Evolutionary conservation across 2,329 filamentous ascomycete genomes (phyloP).

Genomic region (Didymella sp.): DNA sequence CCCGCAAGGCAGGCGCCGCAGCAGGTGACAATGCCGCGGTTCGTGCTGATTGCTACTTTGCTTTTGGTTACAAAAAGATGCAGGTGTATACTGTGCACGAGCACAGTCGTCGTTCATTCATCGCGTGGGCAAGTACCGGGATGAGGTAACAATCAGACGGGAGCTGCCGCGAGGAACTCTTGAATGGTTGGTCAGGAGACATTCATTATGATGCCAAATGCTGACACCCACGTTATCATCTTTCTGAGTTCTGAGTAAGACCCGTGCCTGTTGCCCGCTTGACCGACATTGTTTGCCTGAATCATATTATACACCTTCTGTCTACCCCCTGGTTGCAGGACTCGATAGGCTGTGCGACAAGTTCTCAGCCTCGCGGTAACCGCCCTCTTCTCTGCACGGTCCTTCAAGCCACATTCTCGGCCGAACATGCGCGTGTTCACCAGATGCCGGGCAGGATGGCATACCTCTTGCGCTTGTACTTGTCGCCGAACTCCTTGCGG

Average conservation of each 20-base stretch:
- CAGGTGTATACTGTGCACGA: neutral
- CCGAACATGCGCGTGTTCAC: slow-evolving; percentile 47
- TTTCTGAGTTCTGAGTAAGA: slow-evolving; percentile 1
- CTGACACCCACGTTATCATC: slow-evolving; percentile 7
- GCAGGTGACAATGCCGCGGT: slow-evolving; percentile 6
- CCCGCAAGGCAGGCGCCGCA: slow-evolving; percentile 9
- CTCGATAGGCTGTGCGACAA: slow-evolving; percentile 1
- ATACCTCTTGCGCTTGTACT: slow-evolving; percentile 93
- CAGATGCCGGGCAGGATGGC: slow-evolving; percentile 81
- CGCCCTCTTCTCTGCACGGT: slow-evolving; percentile 1
- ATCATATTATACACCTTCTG: neutral
- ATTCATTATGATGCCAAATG: neutral
- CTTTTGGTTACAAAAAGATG: neutral
- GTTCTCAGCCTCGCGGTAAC: slow-evolving; percentile 5
- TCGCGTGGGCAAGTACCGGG: neutral
- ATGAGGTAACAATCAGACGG: slow-evolving; percentile 1
- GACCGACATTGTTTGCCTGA: slow-evolving; percentile 4
- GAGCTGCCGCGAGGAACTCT: neutral
- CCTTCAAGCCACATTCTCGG: slow-evolving; percentile 10
- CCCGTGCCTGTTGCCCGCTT: slow-evolving; percentile 3
- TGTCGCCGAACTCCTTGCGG: slow-evolving; percentile 87
- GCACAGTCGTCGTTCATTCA: neutral
- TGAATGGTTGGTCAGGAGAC: slow-evolving; percentile 6
- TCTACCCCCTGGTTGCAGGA: neutral
- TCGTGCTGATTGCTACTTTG: neutral